Percentiles rank a stretch among this genome's conserved stretches.
Conservation (phyloP, 192 early-diverging fungal species). For the Rhizophlyctis rosea region DNA sequence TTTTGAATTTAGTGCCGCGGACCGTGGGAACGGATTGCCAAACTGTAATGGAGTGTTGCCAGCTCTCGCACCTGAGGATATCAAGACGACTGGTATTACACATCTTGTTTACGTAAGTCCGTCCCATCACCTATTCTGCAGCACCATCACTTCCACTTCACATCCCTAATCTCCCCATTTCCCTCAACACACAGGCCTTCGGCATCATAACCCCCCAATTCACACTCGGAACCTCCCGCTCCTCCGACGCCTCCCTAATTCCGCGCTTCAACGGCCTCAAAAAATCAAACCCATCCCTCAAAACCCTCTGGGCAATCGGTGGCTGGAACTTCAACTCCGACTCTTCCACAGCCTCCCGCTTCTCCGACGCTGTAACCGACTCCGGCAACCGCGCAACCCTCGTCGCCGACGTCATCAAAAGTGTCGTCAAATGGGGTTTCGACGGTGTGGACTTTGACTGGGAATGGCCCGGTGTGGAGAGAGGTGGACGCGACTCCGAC, state of each 20-base stretch:
- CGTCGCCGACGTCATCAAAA: constrained; percentile 2
- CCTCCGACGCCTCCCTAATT: constrained; percentile 2
- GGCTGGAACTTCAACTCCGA: constrained; percentile 17
- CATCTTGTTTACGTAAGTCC: not conserved
- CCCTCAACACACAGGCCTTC: not conserved
- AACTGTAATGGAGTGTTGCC: constrained; percentile 5
- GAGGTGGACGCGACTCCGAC: constrained; percentile 7
- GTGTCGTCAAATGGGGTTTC: constrained; percentile 1
- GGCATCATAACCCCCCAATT: not conserved
- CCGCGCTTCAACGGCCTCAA: constrained; percentile 8
- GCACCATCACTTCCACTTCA: not conserved
- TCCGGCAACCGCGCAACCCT: not conserved
- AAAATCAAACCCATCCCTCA: not conserved
- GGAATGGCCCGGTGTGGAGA: no score
- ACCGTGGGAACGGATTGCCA: constrained; percentile 2
- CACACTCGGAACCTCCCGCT: not conserved
- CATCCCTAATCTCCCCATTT: not conserved
- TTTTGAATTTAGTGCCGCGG: no score
- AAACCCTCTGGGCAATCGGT: no score
- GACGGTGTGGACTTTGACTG: constrained; percentile 18
- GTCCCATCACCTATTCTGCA: not conserved
- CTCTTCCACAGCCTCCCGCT: constrained; percentile 4
- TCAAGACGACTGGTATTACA: constrained; percentile 5
- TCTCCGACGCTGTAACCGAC: constrained; percentile 5
- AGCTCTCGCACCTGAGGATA: constrained; percentile 6